Evolutionary conservation across 371 early-diverging fungal genomes (phyloP).

Genomic region (Apophysomyces elegans): DNA sequence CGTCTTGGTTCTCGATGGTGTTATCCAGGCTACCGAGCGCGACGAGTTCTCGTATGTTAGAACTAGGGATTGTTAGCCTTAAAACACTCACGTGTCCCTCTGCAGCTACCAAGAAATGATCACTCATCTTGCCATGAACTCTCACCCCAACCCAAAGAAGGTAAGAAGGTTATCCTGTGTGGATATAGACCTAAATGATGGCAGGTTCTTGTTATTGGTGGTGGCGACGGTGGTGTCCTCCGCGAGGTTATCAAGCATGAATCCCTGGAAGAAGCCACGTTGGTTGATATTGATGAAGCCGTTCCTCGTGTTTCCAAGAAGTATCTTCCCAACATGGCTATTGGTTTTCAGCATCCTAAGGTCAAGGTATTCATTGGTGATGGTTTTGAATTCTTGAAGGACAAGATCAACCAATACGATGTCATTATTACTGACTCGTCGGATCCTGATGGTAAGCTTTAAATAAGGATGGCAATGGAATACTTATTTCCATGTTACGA

Average conservation of each 20-base stretch:
- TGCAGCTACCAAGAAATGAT: constrained; percentile 97
- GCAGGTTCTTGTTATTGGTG: constrained; percentile 96
- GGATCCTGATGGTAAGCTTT: constrained; percentile 85
- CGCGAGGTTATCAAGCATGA: constrained; percentile 97
- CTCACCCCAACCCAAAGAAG: constrained; percentile 95
- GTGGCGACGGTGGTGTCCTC: constrained; percentile 98
- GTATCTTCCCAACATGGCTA: constrained; percentile 92
- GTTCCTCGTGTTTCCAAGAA: constrained; percentile 90
- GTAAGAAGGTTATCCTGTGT: constrained; percentile 36
- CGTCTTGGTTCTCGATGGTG: constrained; percentile 96
- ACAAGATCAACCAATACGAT: constrained; percentile 86
- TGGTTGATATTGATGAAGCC: constrained; percentile 97
- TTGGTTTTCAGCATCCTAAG: constrained; percentile 94
- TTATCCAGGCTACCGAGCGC: constrained; percentile 96
- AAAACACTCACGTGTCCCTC: constrained; percentile 6
- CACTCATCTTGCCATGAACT: constrained; percentile 92
- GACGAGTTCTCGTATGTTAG: constrained; percentile 94
- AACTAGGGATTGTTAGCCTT: background rate
- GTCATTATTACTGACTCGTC: constrained; percentile 98
- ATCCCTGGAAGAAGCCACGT: constrained; percentile 84
- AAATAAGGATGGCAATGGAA: background rate
- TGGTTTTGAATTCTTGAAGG: constrained; percentile 91
- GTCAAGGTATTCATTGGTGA: constrained; percentile 94
- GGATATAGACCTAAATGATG: background rate
- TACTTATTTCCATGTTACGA: background rate